Base-by-base conservation (phyloP, 345 rosid species). In the Eucalyptus pauciflora region DNA sequence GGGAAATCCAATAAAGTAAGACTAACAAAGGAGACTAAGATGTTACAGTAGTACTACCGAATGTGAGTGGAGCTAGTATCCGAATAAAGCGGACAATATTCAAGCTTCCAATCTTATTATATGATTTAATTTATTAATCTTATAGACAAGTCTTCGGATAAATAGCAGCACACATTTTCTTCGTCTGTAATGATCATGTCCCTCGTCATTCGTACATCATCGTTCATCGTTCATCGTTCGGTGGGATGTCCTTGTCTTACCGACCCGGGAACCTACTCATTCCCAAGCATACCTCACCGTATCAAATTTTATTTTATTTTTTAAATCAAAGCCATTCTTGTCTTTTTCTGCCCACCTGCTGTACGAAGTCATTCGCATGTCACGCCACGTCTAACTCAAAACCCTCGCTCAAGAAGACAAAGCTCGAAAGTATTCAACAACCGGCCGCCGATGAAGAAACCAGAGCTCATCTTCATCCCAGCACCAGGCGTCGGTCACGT, bases 401-500 rank as follows among this genome's bases (percentile, higher is more conserved):
- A 37, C 41, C 41, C 41, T 37, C 41, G 41, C 41, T 37, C 0
- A 33, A 69, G 24, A 69, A 69, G 80, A 69, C 80, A 17, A 69
- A 69, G 45, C 25, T 69, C 45, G 12, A 17, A 17, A 69, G 80
- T 5, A 10, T 29, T 33, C 45, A 17, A 20, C 10, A 33, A 17
- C 80, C 24, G 24, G 24, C 4, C 45, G 80, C 80, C 45, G 60
- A 92, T 86, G 93, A 83, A 90, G 87, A 91, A 88, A 89, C 86
- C 81, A 49, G 93, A 93, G 90, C 89, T 92, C 27, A 90, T 92
- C n/a, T 85, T 93, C 43, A 14, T 93, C 46, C 93, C 94, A 79
- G 33, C 64, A 5, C 93, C 94, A 12, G 85, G 86, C 20, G 41
- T 15, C 5, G 95, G 96, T 41, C 97, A 96, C 91, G 86, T 93